Evolutionary conservation across 495 filamentous ascomycete genomes (phyloP).

Genomic region (Amniculicola lignicola): DNA sequence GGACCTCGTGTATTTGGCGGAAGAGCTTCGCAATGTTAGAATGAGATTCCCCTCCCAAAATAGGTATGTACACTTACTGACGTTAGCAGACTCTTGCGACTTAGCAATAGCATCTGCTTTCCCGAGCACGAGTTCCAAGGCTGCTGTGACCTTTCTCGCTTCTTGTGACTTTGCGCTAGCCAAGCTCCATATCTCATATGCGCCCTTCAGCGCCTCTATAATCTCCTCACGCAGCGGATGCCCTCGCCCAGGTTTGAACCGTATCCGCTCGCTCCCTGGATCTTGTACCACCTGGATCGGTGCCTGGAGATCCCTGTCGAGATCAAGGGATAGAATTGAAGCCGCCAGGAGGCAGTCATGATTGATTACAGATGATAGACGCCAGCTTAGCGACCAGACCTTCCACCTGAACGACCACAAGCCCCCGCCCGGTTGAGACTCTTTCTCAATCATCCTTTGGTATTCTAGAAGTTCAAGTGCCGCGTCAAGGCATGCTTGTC

Average conservation of each 20-base stretch:
- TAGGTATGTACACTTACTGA: neutral
- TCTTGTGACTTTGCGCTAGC: conserved; percentile 16
- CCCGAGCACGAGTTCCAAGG: conserved; percentile 11
- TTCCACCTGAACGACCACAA: conserved; percentile 28
- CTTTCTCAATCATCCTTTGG: conserved; percentile 37
- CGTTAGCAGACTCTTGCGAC: neutral
- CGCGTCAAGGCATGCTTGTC: conserved; percentile 45
- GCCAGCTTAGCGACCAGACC: conserved; percentile 44
- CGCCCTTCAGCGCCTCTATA: conserved; percentile 5
- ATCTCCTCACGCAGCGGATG: conserved; percentile 17
- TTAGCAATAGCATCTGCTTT: conserved; percentile 1
- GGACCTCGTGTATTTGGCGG: neutral
- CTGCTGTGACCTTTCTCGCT: conserved; percentile 14
- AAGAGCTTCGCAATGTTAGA: no score
- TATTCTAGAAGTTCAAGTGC: conserved; percentile 47
- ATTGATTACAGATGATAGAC: conserved; percentile 45
- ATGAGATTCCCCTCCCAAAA: no score
- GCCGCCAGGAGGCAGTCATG: conserved; percentile 53
- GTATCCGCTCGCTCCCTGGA: neutral
- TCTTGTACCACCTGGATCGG: neutral
- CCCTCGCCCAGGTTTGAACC: conserved; percentile 7
- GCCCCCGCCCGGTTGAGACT: conserved; percentile 40
- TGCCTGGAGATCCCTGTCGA: conserved; percentile 11
- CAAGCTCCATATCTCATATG: conserved; percentile 8
- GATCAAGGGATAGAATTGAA: conserved; percentile 45